Conservation (phyloP, 345 rosid genomes). For the Psidium guajava region DNA sequence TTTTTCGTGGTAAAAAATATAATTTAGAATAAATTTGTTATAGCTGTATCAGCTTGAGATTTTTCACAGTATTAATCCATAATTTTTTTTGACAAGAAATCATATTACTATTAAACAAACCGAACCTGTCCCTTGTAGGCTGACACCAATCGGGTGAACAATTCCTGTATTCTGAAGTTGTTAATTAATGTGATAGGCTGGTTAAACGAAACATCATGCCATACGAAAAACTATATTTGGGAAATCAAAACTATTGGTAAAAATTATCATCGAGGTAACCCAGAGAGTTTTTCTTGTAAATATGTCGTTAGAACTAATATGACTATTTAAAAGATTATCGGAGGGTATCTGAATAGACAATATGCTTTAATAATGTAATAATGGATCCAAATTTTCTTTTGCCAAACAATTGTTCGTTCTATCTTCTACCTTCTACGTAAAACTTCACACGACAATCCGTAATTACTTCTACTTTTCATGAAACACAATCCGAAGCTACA, state of each 20-base stretch:
- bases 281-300: neutral
- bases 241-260: neutral
- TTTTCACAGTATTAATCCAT: no score
- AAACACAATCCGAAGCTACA: neutral
- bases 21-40: no score
- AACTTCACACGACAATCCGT: neutral
- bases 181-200: neutral
- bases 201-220: neutral
- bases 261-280: neutral
- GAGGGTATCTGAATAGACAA: neutral
- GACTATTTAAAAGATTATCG: neutral
- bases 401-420: neutral
- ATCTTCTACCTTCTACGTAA: no score
- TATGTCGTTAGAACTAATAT: neutral
- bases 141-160: neutral
- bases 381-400: neutral
- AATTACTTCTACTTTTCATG: neutral
- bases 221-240: neutral
- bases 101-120: neutral
- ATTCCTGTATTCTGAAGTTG: neutral
- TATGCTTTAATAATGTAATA: neutral
- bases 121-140: neutral
- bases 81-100: neutral
- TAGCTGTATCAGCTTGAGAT: no score
- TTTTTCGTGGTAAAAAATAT: no score